Evolutionary conservation across 768 basidiomycete genomes (phyloP).

Genomic region (Collybia nuda): DNA sequence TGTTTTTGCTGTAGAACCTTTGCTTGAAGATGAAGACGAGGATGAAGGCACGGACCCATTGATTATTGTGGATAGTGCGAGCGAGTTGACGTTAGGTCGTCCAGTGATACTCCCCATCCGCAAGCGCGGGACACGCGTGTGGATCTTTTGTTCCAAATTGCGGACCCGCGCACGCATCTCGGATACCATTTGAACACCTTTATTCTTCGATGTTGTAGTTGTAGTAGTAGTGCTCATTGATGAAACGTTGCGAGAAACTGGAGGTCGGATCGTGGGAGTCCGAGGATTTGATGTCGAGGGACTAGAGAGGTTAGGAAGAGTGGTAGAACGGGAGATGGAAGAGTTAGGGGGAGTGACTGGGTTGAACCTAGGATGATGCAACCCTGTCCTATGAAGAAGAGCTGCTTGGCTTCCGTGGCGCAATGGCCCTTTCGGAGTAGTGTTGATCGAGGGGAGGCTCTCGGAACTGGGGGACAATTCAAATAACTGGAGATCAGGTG

Average conservation of each 20-base stretch:
- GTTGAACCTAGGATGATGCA: conserved; percentile 43
- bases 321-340: conserved; percentile 54
- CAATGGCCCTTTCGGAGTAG: conserved; percentile 37
- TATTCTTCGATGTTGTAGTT: conserved; percentile 63
- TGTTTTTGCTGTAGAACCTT: conserved; percentile 39
- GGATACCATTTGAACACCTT: conserved; percentile 89
- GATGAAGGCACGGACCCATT: conserved; percentile 28
- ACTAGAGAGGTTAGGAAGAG: conserved; percentile 50
- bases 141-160: conserved; percentile 83
- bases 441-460: conserved; percentile 31
- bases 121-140: conserved; percentile 81
- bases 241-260: conserved; percentile 35
- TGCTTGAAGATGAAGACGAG: conserved; percentile 36
- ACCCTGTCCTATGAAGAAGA: conserved; percentile 51
- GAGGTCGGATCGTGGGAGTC: conserved; percentile 39
- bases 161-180: conserved; percentile 87
- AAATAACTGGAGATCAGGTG: conserved; percentile 58
- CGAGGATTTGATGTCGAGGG: conserved; percentile 45
- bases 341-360: conserved; percentile 43
- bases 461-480: conserved; percentile 52
- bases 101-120: conserved; percentile 78
- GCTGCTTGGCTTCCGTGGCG: conserved; percentile 42
- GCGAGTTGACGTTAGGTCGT: conserved; percentile 40
- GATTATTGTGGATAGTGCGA: conserved; percentile 28
- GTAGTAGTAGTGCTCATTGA: conserved; percentile 39